Evolutionary conservation across 495 filamentous ascomycete species (phyloP).

Genomic region (Neurospora sp.): DNA sequence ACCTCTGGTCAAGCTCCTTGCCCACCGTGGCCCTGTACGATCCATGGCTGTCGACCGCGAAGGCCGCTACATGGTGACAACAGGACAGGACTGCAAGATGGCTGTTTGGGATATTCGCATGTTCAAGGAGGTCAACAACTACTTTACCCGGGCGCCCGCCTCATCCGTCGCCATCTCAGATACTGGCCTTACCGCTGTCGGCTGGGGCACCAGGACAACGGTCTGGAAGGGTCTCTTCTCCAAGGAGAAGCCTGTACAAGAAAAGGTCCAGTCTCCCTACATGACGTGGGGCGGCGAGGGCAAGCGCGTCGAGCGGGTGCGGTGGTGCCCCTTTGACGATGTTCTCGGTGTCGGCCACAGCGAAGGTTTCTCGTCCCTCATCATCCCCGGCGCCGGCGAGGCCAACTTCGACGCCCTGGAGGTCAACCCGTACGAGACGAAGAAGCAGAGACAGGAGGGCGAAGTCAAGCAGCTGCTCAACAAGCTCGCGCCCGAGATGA

Average conservation of each 20-base stretch:
- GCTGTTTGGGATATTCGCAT: constrained; percentile 93
- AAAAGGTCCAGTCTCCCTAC: constrained; percentile 80
- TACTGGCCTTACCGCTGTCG: constrained; percentile 73
- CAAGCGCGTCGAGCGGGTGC: constrained; percentile 64
- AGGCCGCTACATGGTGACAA: constrained; percentile 91
- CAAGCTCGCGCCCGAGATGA: constrained; percentile 96
- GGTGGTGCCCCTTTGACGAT: constrained; percentile 95
- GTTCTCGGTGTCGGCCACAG: constrained; percentile 76
- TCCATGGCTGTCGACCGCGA: constrained; percentile 76
- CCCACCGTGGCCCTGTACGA: constrained; percentile 89
- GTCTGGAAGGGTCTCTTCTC: constrained; percentile 84
- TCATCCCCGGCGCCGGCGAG: constrained; percentile 90
- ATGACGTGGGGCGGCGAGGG: constrained; percentile 89
- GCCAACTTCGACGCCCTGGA: constrained; percentile 94
- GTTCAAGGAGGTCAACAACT: constrained; percentile 84
- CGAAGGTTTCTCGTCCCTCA: constrained; percentile 75
- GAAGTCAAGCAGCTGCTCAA: constrained; percentile 82
- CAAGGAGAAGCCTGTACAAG: constrained; percentile 51
- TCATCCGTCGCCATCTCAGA: constrained; percentile 81
- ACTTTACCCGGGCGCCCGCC: constrained; percentile 80
- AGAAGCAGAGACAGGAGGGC: constrained; percentile 84
- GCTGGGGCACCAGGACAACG: constrained; percentile 83
- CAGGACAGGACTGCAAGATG: constrained; percentile 87
- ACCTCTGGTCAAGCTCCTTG: constrained; percentile 84
- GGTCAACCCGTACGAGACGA: constrained; percentile 92